Base-by-base conservation (phyloP, 2,329 filamentous ascomycete species). In the Ophiocordyceps camponoti-floridani region DNA sequence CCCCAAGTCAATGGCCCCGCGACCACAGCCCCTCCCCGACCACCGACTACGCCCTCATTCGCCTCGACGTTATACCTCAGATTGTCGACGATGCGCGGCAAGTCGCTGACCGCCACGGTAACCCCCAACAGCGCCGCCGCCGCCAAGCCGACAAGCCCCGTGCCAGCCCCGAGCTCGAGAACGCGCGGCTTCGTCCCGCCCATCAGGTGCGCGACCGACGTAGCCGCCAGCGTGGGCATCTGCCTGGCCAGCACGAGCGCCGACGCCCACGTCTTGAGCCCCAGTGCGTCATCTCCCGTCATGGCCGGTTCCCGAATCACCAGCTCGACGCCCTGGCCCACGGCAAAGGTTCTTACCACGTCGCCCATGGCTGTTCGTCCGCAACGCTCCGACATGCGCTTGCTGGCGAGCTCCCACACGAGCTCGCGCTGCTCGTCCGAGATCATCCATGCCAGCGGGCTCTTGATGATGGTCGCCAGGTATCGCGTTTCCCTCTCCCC, bases 251-350 rank as follows among this genome's bases (percentile, higher is more conserved):
- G 76, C 2, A 93, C 72, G 56, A 87, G 93, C 0, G 87, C 89
- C 0, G 87, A 89, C 1, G 84, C 85, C 91, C 91, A 96, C 0
- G 91, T 98, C 62, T 98, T 96, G 59, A 93, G 72, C 1, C 91
- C 91, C 16, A 96, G 69, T 47, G 84, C 83, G 60, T 95, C 89
- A 7, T 33, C 31, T 2, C 83, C 83, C 0, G 85, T 94, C 46
- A 96, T 68, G 1, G 87, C 79, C 2, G 91, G 91, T 58, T 98
- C 91, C 46, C 85, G 74, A 37, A 98, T 77, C 33, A 73, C 70
- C 43, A 98, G 66, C 41, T 79, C 71, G 51, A 87, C 70, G 1
- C 62, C 51, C 26, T 65, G 59, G 26, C 58, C 54, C 3, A 53
- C 47, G 11, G 48, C 42, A 11, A 26, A 43, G 14, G 38, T 11